Percentiles rank a stretch among this genome's conserved stretches.
phyloP scores from a whole-genome alignment of 345 rosid species.

The Dimocarpus longan region DNA sequence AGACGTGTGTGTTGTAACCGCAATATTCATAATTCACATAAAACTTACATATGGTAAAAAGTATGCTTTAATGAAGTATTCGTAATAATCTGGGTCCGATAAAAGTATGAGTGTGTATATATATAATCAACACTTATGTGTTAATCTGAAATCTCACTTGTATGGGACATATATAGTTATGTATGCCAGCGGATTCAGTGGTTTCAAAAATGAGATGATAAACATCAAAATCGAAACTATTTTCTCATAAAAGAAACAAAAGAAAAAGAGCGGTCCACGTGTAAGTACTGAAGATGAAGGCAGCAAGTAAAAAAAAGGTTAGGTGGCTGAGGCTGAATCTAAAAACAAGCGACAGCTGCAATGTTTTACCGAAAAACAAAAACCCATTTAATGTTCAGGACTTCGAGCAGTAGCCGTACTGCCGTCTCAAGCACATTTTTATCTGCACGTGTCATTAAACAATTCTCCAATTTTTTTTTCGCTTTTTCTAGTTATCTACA shows the following conservation, averaged over 20 bases:
- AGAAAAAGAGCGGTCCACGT: neutral
- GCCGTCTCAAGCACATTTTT: conserved; percentile 11
- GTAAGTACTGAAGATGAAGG: neutral
- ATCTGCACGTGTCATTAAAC: conserved; percentile 34
- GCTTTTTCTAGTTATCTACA: neutral
- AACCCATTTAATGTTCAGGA: neutral
- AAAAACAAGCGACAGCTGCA: neutral
- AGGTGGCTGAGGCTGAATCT: neutral
- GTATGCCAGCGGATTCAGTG: too few relatives aligned
- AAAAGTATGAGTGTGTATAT: too few relatives aligned
- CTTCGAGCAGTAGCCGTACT: neutral
- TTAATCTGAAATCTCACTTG: too few relatives aligned
- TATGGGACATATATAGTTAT: too few relatives aligned
- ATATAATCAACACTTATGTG: too few relatives aligned
- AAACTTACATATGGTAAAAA: too few relatives aligned
- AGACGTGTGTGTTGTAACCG: too few relatives aligned
- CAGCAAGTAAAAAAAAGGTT: neutral
- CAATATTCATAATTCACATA: too few relatives aligned
- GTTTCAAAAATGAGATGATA: neutral
- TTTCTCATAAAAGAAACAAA: neutral
- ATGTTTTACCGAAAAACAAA: neutral
- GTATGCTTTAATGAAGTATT: too few relatives aligned
- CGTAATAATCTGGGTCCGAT: too few relatives aligned
- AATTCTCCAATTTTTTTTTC: too few relatives aligned
- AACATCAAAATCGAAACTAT: neutral